Percentiles rank a stretch among this genome's conserved stretches.
These are phyloP conservation scores for Fulvia fulva DNA, from an alignment of 2,329 filamentous ascomycete species.

Conservation along the genomic window DNA sequence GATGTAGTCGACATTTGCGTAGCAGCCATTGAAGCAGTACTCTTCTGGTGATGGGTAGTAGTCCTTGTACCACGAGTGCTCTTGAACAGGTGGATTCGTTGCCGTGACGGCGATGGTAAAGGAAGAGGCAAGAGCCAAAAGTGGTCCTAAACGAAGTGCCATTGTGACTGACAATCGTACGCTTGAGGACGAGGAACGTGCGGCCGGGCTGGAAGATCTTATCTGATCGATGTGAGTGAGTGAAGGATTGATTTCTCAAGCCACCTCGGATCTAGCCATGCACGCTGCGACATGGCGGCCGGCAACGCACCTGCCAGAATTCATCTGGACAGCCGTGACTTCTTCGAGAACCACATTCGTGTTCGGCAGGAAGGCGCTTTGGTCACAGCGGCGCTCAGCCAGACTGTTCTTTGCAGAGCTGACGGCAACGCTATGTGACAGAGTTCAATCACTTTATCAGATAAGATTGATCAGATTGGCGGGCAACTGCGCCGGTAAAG, in stretches of 20 bases:
- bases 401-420: not conserved
- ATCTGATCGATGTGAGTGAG: not conserved
- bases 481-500: not conserved
- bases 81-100: not conserved
- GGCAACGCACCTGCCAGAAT: not conserved
- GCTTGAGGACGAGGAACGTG: not conserved
- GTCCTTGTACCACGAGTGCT: constrained; percentile 19
- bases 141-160: not conserved
- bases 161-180: not conserved
- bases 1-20: constrained; percentile 5
- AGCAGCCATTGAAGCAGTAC: constrained; percentile 14
- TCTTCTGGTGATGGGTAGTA: constrained; percentile 13
- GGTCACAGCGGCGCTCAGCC: not conserved
- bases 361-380: not conserved
- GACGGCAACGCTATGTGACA: not conserved
- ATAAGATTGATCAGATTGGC: constrained; percentile 3
- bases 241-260: not conserved
- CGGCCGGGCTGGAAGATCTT: not conserved
- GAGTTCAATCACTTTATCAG: not conserved
- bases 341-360: not conserved
- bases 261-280: constrained; percentile 2
- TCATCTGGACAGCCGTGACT: not conserved
- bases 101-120: not conserved
- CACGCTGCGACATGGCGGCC: not conserved
- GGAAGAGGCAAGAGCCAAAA: not conserved